Conservation (phyloP, 2,329 filamentous ascomycete species). For the Talaromyces sp. region DNA sequence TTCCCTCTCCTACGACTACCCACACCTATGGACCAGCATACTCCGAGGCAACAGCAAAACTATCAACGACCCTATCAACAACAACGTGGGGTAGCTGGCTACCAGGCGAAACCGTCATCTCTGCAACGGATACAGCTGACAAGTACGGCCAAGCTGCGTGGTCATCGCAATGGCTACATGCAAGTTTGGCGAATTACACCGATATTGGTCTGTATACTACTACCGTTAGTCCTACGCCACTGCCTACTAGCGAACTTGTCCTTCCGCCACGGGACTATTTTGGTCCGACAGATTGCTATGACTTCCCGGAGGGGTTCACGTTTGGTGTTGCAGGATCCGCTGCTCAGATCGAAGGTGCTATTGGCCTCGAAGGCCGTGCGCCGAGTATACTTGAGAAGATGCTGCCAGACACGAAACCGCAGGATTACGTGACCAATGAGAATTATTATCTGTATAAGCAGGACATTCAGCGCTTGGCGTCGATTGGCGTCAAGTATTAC, state of each 20-base stretch:
- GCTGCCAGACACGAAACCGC: conserved; percentile 31
- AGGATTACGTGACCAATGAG: conserved; percentile 52
- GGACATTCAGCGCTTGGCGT: conserved; percentile 42
- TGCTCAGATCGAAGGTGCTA: conserved; percentile 48
- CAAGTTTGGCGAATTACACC: conserved; percentile 35
- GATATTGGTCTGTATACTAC: conserved; percentile 47
- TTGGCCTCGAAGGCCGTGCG: conserved; percentile 41
- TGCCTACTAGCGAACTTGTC: conserved; percentile 56
- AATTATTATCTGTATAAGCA: conserved; percentile 54
- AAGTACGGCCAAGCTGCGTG: conserved; percentile 40
- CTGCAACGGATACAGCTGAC: conserved; percentile 30
- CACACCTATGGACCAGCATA: conserved; percentile 31
- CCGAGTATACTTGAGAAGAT: conserved; percentile 43
- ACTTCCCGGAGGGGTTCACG: conserved; percentile 42
- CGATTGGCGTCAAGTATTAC: conserved; percentile 42
- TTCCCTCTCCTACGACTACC: conserved; percentile 32
- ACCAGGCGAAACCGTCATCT: conserved; percentile 30
- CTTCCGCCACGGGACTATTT: conserved; percentile 56
- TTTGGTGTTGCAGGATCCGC: conserved; percentile 47
- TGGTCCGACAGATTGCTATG: conserved; percentile 37
- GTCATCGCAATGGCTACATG: conserved; percentile 35
- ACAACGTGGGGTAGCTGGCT: conserved; percentile 39
- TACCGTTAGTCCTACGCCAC: conserved; percentile 55
- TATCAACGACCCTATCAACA: conserved; percentile 28
- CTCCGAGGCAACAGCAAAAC: conserved; percentile 26